Evolutionary conservation across 2,329 filamentous ascomycete genomes (phyloP).

Genomic region (Geosmithia putterillii): DNA sequence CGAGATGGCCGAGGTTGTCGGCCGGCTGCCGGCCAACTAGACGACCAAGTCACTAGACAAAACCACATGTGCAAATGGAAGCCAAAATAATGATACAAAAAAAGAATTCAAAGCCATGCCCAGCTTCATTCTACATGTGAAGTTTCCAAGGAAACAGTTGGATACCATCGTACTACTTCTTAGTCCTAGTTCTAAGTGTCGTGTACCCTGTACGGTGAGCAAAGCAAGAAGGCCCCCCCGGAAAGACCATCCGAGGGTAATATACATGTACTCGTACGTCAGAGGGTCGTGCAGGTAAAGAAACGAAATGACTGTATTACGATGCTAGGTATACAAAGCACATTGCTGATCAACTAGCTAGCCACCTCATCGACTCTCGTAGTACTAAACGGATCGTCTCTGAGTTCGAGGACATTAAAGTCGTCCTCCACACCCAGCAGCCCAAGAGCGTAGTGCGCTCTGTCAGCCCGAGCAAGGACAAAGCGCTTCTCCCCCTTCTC

Average conservation of each 20-base stretch:
- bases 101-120: not conserved
- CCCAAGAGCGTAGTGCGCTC: constrained; percentile 66
- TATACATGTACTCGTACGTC: too few relatives aligned
- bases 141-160: too few relatives aligned
- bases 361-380: not conserved
- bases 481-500: constrained; percentile 29
- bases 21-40: constrained; percentile 61
- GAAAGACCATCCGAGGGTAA: too few relatives aligned
- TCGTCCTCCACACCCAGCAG: constrained; percentile 69
- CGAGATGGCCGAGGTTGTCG: constrained; percentile 90
- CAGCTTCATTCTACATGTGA: not conserved
- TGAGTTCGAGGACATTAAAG: constrained; percentile 4
- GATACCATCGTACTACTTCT: too few relatives aligned
- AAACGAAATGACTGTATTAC: too few relatives aligned
- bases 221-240: too few relatives aligned
- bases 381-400: constrained; percentile 2
- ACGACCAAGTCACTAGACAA: not conserved
- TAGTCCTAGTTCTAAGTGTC: too few relatives aligned
- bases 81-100: not conserved
- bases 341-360: not conserved
- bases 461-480: constrained; percentile 48
- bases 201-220: too few relatives aligned
- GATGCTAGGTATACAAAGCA: too few relatives aligned
- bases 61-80: not conserved
- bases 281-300: too few relatives aligned